Evolutionary conservation across 352 stramenopile genomes (phyloP), one percentile per base, ranked within the genome.

Genomic region (Phytophthora melonis): DNA sequence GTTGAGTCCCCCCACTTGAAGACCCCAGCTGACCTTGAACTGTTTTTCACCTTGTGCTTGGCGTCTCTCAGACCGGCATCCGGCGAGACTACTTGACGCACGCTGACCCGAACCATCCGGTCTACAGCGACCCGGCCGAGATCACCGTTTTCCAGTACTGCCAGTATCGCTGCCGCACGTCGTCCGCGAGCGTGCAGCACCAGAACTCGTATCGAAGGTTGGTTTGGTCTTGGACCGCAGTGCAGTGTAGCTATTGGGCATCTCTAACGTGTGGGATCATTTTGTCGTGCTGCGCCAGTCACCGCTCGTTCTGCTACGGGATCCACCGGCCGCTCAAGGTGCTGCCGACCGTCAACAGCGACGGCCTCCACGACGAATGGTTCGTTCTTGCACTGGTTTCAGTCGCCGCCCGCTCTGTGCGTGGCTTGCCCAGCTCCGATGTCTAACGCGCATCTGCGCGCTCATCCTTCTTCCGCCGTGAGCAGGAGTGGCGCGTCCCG

Each of bases 151-250:
- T 94, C 57, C 75, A 86, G 54, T 93, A 88, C 63, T 93, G 87
- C 57, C 75, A 83, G 36, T 91, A 84, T 57, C 85, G 87, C 11
- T 94, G 87, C 53, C 85, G 87, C n/a, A 92, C 87, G 36, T 93
- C 87, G 30, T 92, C 87, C 11, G 84, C 83, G 13, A 92, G 87
- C 23, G 82, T 94, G 34, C 85, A 94, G 58, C 83, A 93, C 59
- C 87, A 94, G 62, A 93, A 94, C 27, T 93, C 85, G 3, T 94
- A 93, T 58, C 82, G 85, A 62, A 93, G 83, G 87, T 93, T 36
- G 54, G 27, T 56, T 34, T 49, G 30, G 30, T 68, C 43, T 61
- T 25, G 36, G 30, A 60, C 16, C 13, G 4, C 8, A 19, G 1
- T 49, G 13, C 41, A 49, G 4, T 4, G 14, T 19, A 8, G 41